Evolutionary conservation across 2,329 filamentous ascomycete species (phyloP).

Genomic region (Fusarium floridanum): DNA sequence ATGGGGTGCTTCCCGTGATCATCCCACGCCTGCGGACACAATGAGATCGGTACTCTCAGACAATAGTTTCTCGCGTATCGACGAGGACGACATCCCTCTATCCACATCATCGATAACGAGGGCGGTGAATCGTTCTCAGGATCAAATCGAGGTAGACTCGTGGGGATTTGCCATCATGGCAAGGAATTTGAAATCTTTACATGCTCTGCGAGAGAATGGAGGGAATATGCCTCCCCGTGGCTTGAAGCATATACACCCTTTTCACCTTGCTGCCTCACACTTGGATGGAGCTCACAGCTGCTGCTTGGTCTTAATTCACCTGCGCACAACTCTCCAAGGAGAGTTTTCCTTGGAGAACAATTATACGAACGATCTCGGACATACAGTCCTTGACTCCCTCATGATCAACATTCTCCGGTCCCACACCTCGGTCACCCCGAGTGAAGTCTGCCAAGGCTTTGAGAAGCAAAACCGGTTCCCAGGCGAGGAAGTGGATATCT

Average conservation of each 20-base stretch:
- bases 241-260: not conserved
- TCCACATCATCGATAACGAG: not conserved
- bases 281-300: not conserved
- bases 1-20: not conserved
- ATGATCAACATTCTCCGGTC: not conserved
- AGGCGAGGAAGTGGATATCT: not conserved
- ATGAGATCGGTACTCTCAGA: not conserved
- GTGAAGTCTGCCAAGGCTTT: not conserved
- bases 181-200: not conserved
- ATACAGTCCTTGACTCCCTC: not conserved
- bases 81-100: not conserved
- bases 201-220: too few species aligned
- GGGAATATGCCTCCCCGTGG: not conserved
- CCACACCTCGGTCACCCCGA: too few species aligned
- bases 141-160: not conserved
- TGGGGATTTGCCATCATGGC: constrained; percentile 2
- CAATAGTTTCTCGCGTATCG: not conserved
- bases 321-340: not conserved
- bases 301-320: not conserved
- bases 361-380: not conserved
- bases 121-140: not conserved
- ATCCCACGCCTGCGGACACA: not conserved
- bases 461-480: not conserved
- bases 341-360: too few species aligned
- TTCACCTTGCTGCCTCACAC: not conserved